Percentiles rank a stretch among this genome's conserved stretches.
Conservation (phyloP, 148 eudicot species). For the Amaranthus palmeri region DNA sequence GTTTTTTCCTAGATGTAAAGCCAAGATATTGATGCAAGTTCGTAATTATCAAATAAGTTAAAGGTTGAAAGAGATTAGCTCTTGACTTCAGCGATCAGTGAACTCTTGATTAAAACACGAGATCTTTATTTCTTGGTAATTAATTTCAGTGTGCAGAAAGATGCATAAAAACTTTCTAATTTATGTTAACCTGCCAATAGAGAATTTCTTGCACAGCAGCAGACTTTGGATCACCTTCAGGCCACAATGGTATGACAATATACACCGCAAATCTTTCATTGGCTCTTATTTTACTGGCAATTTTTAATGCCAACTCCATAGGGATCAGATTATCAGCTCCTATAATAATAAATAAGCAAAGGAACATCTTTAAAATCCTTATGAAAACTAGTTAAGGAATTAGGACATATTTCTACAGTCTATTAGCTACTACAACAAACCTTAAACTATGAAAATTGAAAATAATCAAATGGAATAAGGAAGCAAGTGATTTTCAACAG, state of each 20-base stretch:
- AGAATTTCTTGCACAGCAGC: conserved; percentile 92
- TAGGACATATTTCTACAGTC: neutral
- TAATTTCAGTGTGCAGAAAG: neutral
- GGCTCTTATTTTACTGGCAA: conserved; percentile 80
- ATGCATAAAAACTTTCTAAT: conserved; percentile 2
- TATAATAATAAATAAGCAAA: conserved; percentile 27
- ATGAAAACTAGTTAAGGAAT: neutral
- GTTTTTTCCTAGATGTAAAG: neutral
- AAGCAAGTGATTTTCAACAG: neutral
- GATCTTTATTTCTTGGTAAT: neutral
- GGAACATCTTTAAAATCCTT: conserved; percentile 12
- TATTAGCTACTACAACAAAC: neutral
- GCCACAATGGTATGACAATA: conserved; percentile 95
- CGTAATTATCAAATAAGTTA: too few species aligned
- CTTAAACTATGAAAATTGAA: neutral
- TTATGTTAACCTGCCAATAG: conserved; percentile 77
- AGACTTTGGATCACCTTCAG: conserved; percentile 87
- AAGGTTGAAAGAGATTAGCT: too few species aligned
- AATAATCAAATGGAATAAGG: neutral
- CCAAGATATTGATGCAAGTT: neutral
- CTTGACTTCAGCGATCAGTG: too few species aligned
- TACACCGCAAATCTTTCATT: conserved; percentile 90
- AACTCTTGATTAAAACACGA: neutral
- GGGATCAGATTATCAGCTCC: conserved; percentile 97
- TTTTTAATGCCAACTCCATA: conserved; percentile 90